These are phyloP conservation scores for Russula olivacea DNA, from an alignment of 768 basidiomycete species.

Conservation along the genomic window DNA sequence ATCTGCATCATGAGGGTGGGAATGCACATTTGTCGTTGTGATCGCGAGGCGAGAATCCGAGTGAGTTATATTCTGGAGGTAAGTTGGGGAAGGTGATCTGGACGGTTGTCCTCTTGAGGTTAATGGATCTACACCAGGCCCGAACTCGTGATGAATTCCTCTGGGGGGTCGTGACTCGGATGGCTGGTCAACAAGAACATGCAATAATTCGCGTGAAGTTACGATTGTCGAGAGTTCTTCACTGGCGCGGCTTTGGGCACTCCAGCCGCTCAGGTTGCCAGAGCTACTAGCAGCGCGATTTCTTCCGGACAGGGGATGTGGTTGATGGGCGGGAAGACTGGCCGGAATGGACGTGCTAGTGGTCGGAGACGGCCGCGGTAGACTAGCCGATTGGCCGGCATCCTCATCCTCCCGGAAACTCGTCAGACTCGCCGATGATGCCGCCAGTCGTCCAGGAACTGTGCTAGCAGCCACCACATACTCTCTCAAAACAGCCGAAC, in stretches of 20 bases:
- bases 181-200: neutral
- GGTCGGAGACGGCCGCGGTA: neutral
- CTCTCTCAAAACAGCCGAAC: neutral
- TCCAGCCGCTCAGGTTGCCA: neutral
- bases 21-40: neutral
- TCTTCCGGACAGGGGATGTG: neutral
- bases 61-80: neutral
- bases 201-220: constrained; percentile 4
- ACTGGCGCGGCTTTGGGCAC: constrained; percentile 9
- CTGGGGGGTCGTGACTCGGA: constrained; percentile 1
- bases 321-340: neutral
- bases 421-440: neutral
- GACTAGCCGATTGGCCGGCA: neutral
- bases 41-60: neutral
- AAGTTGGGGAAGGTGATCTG: neutral
- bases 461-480: constrained; percentile 1
- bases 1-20: no score
- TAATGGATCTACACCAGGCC: neutral
- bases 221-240: constrained; percentile 5
- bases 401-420: neutral
- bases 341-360: no score
- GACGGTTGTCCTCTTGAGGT: neutral
- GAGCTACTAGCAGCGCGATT: neutral
- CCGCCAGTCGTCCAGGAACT: neutral
- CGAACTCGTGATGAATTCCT: constrained; percentile 8